These are phyloP conservation scores for Boechera divaricarpa DNA, from an alignment of 345 rosid genomes.

Conservation along the genomic window DNA sequence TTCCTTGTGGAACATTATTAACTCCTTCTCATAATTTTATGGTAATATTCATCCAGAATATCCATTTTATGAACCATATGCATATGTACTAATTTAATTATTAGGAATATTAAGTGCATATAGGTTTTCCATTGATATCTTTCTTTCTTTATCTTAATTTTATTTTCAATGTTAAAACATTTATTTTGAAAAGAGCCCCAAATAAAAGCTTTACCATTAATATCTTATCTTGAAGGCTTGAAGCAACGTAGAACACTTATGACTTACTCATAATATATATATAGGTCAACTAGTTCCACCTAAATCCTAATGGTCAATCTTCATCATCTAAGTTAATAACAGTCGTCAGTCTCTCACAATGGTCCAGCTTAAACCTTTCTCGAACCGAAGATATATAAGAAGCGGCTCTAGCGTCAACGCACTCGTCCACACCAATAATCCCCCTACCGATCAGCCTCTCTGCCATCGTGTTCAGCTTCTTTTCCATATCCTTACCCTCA, in stretches of 20 bases:
- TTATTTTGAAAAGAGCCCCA: neutral
- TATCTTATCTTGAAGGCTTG: neutral
- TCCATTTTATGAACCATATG: neutral
- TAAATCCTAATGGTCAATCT: conserved; percentile 21
- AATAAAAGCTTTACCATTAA: neutral
- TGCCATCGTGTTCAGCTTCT: conserved; percentile 26
- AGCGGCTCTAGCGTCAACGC: conserved; percentile 46
- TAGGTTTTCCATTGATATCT: neutral
- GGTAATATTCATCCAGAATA: neutral
- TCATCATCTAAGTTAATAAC: conserved; percentile 37
- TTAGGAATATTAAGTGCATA: neutral
- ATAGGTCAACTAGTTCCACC: conserved; percentile 2
- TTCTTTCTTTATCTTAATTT: neutral
- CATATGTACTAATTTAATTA: neutral
- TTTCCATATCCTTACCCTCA: conserved; percentile 29
- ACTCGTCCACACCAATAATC: conserved; percentile 33
- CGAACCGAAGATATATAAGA: conserved; percentile 46
- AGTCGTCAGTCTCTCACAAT: conserved; percentile 37
- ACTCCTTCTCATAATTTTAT: neutral
- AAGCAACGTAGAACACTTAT: neutral
- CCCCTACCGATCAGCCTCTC: conserved; percentile 31
- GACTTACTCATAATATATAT: neutral
- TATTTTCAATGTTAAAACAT: neutral
- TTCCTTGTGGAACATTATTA: neutral
- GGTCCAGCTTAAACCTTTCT: conserved; percentile 42